Percentiles rank a stretch among this genome's conserved stretches.
These are phyloP conservation scores for Malassezia sp. DNA, from an alignment of 1,284 basidiomycete species.

Conservation along the genomic window DNA sequence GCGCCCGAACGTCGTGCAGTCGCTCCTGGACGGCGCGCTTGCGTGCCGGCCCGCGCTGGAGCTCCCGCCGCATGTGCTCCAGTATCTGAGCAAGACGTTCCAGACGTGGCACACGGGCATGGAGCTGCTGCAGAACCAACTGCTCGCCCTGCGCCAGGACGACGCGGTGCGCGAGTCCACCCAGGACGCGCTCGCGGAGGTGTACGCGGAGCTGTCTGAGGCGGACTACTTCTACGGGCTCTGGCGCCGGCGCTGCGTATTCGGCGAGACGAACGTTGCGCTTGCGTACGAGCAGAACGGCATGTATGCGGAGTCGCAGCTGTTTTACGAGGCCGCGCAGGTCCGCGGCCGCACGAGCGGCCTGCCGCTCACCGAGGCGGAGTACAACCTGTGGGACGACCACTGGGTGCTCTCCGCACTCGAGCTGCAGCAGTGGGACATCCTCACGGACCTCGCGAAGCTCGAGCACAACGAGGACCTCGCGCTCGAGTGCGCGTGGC, in stretches of 20 bases:
- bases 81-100: slow-evolving; percentile 91
- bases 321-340: slow-evolving; percentile 82
- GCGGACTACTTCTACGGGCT: slow-evolving; percentile 96
- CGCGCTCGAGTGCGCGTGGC: slow-evolving; percentile 88
- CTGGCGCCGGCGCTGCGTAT: slow-evolving; percentile 78
- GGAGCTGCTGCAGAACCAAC: slow-evolving; percentile 71
- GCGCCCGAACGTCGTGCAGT: slow-evolving; percentile 91
- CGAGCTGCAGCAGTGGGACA: slow-evolving; percentile 95
- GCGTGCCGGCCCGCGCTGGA: slow-evolving; percentile 74
- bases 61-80: slow-evolving; percentile 85
- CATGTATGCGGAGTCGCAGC: slow-evolving; percentile 86
- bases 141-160: slow-evolving; percentile 62
- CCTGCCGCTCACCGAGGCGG: slow-evolving; percentile 83
- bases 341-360: slow-evolving; percentile 68
- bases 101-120: slow-evolving; percentile 86
- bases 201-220: slow-evolving; percentile 89
- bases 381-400: slow-evolving; percentile 98
- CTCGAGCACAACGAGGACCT: slow-evolving; percentile 85
- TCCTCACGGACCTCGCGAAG: slow-evolving; percentile 64
- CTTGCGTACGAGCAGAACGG: slow-evolving; percentile 93
- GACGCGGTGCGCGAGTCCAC: slow-evolving; percentile 68
- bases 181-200: slow-evolving; percentile 80
- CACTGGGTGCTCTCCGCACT: slow-evolving; percentile 95
- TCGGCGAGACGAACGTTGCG: slow-evolving; percentile 80
- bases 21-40: slow-evolving; percentile 70